Evolutionary conservation across 140 eudicot species (phyloP), one percentile per base, ranked within the genome.

Genomic region (Flaveria floridana): DNA sequence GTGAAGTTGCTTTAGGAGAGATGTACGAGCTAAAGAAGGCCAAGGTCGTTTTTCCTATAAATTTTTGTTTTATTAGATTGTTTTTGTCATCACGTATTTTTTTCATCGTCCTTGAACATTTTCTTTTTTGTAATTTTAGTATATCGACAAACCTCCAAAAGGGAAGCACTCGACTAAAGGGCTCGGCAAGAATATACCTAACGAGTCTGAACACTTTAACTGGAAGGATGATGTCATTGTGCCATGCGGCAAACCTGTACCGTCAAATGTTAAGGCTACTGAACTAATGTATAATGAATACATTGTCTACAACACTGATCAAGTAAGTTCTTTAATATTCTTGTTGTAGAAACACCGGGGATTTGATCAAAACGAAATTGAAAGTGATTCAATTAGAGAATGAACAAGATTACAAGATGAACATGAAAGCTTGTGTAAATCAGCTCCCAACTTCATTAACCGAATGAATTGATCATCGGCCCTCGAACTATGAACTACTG

Each of bases 161-260:
- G 99, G 99, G 56, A 91, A 91, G 88, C 96, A 95, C 73, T 91
- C 99, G 16, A 95, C 99, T 55, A 95, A 91, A 83, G 99, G 99
- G 46, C 95, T 95, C 39, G 99, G 99, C 53, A 85, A 89, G 76
- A 89, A 84, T 70, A 80, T 88, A 28, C 99, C 99, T 34, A 75
- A 72, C 6, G 88, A 83, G 81, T 82, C 95, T 6, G 95, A 87
- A 46, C 88, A 84, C 76, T 84, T 84, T 41, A 91, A 87, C 62
- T 95, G 99, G 99, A 87, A 75, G 76, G 92, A 91, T 77, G 97
- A 87, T 6, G 95, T 95, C 30, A 83, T 88, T 21, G 96, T 95
- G 73, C 99, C 99, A 30, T 91, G 97, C 75, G 99, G 99, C 72
- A 91, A 86, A 75, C 97, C 97, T 15, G 89, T 91, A 11, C 67